Base-by-base conservation (phyloP, 495 filamentous ascomycete species). In the Geoglossum glabrum region DNA sequence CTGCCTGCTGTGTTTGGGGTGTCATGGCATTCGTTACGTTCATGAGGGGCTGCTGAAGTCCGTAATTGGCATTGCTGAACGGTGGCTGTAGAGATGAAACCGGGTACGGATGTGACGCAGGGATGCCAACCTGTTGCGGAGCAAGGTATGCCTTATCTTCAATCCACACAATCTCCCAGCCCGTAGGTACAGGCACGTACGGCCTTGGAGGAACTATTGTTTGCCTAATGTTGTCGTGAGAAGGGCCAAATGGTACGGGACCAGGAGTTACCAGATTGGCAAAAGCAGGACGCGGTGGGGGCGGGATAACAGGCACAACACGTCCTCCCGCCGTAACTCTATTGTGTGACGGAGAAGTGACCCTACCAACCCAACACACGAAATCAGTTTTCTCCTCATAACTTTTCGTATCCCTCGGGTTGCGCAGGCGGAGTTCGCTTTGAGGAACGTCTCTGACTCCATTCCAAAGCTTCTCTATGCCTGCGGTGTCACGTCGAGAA, bases 261-360 rank as follows among this genome's bases (percentile, higher is more conserved):
- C 40, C 43, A 13, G 47, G 25, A 11, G 38, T 17, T 19, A 47
- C 47, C 43, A 26, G 34, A n/a, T n/a, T 58, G 25, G 43, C 56
- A 33, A 34, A 45, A 23, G 47, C 36, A 27, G 56, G 56, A 40
- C 51, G 45, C 5, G 36, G 33, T 4, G 57, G 50, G 23, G 45
- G 45, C 21, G 46, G 57, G 11, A 38, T 34, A 31, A 49, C 56
- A 9, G 57, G 57, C 3, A 59, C 57, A 19, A 59, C 51, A 23
- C 57, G 57, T 5, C 57, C 57, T 34, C 57, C 57, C 13, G 57
- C 57, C 0, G 57, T 59, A 33, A 59, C 57, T 15, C 57, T 46
- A 36, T 59, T 33, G 38, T 54, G 27, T 19, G 57, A 40, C n/a
- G 57, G 57, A 56, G 57, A 59, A 10, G 46, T 49, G 8, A 59